These are phyloP conservation scores for Aurantiochytrium sp. DNA, from an alignment of 108 stramenopile species.

Conservation along the genomic window DNA sequence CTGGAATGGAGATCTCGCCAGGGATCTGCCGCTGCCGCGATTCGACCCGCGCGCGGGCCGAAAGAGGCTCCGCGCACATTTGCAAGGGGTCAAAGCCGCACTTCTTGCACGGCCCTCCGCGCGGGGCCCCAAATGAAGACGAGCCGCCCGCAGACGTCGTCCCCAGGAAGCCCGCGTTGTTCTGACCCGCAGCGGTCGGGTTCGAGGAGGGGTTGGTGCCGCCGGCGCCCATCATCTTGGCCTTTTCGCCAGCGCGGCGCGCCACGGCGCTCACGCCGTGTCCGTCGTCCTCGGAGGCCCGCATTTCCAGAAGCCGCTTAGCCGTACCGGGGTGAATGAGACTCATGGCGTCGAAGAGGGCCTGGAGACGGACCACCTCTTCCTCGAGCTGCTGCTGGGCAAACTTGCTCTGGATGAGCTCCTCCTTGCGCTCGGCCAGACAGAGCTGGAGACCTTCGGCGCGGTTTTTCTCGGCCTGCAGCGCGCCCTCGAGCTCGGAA, in stretches of 20 bases:
- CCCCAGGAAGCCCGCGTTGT: too few species aligned
- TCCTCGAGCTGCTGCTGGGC: slow-evolving; percentile 14
- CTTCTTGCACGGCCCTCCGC: neutral
- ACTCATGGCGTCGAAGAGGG: neutral
- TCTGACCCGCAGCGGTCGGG: too few species aligned
- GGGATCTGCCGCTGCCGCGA: neutral
- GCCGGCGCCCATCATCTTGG: neutral
- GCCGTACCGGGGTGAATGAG: slow-evolving; percentile 17
- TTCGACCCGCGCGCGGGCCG: neutral
- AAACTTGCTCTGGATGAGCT: neutral
- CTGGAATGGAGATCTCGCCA: too few species aligned
- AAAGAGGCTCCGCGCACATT: neutral
- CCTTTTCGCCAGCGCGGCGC: neutral
- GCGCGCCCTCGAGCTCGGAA: neutral
- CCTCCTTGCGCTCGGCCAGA: neutral
- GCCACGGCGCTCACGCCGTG: neutral
- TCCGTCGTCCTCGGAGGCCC: neutral
- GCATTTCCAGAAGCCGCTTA: neutral
- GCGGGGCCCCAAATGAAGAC: too few species aligned
- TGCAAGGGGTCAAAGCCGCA: neutral
- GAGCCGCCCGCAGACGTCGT: too few species aligned
- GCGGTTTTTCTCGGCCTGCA: neutral
- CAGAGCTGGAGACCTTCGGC: neutral
- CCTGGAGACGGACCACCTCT: neutral
- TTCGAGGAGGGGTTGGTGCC: too few species aligned